phyloP scores from a whole-genome alignment of 2,329 filamentous ascomycete species.

The Stylonectria norvegica region DNA sequence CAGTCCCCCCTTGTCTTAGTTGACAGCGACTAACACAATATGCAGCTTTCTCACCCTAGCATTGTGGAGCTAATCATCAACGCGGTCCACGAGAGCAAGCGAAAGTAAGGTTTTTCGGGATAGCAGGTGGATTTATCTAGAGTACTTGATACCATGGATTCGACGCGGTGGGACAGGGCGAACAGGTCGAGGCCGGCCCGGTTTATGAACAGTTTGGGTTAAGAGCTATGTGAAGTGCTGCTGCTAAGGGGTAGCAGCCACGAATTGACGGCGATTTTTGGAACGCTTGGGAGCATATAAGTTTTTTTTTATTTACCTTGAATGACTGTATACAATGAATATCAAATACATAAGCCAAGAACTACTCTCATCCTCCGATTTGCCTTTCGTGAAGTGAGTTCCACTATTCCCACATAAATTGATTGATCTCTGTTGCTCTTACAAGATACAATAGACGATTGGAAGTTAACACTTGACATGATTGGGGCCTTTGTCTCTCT shows the following conservation, averaged over 20 bases:
- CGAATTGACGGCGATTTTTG: constrained; percentile 17
- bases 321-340: constrained; percentile 14
- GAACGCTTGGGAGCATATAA: constrained; percentile 16
- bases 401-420: too few relatives aligned
- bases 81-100: constrained; percentile 59
- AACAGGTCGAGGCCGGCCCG: constrained; percentile 11
- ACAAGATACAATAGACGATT: too few relatives aligned
- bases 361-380: too few relatives aligned
- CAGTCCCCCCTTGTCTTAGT: neutral
- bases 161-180: constrained; percentile 16
- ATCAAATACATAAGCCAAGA: constrained; percentile 13
- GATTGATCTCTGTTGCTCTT: too few relatives aligned
- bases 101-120: neutral
- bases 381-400: too few relatives aligned
- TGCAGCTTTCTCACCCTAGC: constrained; percentile 78
- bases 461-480: too few relatives aligned
- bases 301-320: constrained; percentile 23
- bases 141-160: constrained; percentile 28
- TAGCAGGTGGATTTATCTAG: constrained; percentile 16
- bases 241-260: constrained; percentile 24
- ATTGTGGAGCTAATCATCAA: constrained; percentile 89
- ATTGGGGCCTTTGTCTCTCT: too few relatives aligned
- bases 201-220: too few relatives aligned
- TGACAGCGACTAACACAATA: constrained; percentile 15
- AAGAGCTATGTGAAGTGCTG: constrained; percentile 25